Evolutionary conservation across 2,329 filamentous ascomycete species (phyloP), one percentile per base, ranked within the genome.

Genomic region (Venturia carpophila): DNA sequence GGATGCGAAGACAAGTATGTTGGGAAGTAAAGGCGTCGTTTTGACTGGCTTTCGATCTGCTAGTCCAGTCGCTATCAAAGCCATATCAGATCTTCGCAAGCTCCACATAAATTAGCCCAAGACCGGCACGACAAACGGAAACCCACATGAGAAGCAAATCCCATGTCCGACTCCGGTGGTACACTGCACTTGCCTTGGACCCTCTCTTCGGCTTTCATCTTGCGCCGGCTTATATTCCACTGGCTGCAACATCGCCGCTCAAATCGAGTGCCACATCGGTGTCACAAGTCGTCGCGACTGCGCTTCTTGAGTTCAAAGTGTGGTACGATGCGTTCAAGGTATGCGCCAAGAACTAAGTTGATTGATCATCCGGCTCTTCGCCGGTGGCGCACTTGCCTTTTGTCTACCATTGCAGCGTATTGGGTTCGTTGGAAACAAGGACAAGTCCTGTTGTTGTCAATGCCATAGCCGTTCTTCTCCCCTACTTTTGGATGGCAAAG

Each of bases 131-230:
- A 15, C 62, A 68, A 27, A 42, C 47, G 30, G 62, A 67, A 17
- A 30, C 63, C n/a, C 67, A 68, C n/a, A n/a, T n/a, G n/a, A n/a
- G 41, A 68, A 60, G 55, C 69, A n/a, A 78, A 78, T 49, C 76
- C 75, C n/a, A 73, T 84, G 68, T 83, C 84, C 47, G 68, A 75
- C 0, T 66, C 66, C 30, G 65, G 68, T 45, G 55, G 71, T n/a
- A 52, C 73, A 74, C 72, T 86, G 37, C 79, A 82, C 66, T 80
- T 69, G 76, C 74, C 5, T 77, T 77, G 4, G 76, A 86, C 66
- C 84, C 85, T 0, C 67, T 85, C 0, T 69, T 80, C 6, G 80
- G 83, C 1, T 87, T 83, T 66, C 84, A 87, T 71, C 42, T 63
- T 9, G 42, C 62, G 3, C 39, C 47, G 10, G 42, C 62, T 2